Conservation (phyloP, 1,284 basidiomycete genomes). For the Ganoderma resinaceum region DNA sequence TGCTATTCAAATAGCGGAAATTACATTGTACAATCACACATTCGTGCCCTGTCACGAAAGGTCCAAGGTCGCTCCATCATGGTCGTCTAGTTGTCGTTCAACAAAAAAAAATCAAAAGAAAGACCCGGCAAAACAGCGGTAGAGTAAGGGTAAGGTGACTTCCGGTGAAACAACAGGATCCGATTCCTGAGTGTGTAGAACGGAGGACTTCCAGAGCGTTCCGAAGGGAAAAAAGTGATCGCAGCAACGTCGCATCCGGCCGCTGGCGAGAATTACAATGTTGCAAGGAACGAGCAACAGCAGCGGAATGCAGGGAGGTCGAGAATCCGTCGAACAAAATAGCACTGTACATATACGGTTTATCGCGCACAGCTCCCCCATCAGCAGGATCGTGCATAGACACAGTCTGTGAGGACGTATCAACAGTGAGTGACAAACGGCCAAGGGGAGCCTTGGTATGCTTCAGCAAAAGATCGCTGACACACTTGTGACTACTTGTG, state of each 20-base stretch:
- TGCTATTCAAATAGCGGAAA: too few species aligned
- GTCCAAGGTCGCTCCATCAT: too few species aligned
- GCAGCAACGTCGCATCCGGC: not conserved
- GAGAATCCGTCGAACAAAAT: not conserved
- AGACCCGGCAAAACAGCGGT: too few species aligned
- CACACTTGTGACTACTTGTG: too few species aligned
- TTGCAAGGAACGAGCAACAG: not conserved
- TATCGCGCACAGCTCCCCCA: too few species aligned
- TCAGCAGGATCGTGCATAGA: not conserved
- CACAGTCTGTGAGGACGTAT: not conserved
- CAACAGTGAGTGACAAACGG: not conserved
- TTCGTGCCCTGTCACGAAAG: too few species aligned
- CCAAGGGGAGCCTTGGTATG: not conserved
- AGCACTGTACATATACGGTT: not conserved
- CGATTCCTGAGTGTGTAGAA: not conserved
- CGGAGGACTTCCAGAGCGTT: not conserved
- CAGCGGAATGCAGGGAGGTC: too few species aligned
- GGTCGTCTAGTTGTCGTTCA: too few species aligned
- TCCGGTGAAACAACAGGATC: not conserved
- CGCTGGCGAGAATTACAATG: not conserved
- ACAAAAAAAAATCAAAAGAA: too few species aligned
- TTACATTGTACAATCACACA: too few species aligned
- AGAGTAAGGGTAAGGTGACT: too few species aligned
- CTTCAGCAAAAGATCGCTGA: not conserved
- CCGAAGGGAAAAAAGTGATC: not conserved